These are phyloP conservation scores for Conoideocrella luteorostrata DNA, from an alignment of 2,329 filamentous ascomycete genomes.

Conservation along the genomic window DNA sequence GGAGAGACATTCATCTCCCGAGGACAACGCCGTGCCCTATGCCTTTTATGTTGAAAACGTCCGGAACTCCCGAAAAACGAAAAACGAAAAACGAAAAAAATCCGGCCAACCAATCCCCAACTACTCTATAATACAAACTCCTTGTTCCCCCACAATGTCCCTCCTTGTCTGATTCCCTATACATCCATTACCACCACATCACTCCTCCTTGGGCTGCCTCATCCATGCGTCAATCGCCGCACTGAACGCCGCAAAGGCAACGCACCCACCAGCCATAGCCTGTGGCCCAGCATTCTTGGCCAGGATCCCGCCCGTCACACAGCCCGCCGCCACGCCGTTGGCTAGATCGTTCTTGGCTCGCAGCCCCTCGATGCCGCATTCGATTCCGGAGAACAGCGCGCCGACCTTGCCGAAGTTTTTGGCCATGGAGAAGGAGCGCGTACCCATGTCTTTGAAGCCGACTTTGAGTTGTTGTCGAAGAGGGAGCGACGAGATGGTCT, in stretches of 20 bases:
- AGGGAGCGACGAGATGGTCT: conserved; percentile 56
- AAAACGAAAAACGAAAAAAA: no score
- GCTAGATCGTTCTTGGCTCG: conserved; percentile 88
- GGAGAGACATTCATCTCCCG: no score
- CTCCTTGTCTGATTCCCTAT: no score
- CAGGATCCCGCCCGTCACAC: conserved; percentile 82
- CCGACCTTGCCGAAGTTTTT: conserved; percentile 96
- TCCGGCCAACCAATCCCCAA: no score
- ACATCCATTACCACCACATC: no score
- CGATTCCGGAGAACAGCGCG: conserved; percentile 83
- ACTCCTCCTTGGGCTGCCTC: conserved; percentile 65
- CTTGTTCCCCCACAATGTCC: no score
- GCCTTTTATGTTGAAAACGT: no score
- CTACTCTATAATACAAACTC: no score
- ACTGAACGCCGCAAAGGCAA: conserved; percentile 88
- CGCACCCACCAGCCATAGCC: conserved; percentile 80
- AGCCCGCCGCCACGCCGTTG: conserved; percentile 84
- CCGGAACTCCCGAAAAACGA: no score
- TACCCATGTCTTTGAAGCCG: conserved; percentile 94
- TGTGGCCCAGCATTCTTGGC: conserved; percentile 84
- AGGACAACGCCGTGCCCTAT: no score
- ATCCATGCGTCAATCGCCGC: conserved; percentile 90
- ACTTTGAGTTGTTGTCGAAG: conserved; percentile 73
- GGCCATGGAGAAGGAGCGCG: conserved; percentile 71
- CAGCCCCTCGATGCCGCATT: conserved; percentile 90